Evolutionary conservation across 73 alveolate genomes (phyloP), one percentile per base, ranked within the genome.

Genomic region (Paramecium sexaurelia): DNA sequence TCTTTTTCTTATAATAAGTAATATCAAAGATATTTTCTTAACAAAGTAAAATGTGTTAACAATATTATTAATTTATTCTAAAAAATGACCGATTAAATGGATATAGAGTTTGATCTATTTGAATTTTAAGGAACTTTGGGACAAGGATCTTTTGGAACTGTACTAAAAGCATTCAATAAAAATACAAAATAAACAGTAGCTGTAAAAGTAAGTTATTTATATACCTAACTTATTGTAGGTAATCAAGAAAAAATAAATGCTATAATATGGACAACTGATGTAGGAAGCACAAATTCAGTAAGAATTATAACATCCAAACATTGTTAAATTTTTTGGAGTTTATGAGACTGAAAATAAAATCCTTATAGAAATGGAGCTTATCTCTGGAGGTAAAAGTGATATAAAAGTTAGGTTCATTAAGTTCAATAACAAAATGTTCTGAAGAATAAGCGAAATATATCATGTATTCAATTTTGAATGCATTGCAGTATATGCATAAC

Each of bases 111-210:
- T 11, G 89, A 92, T 56, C 55, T 73, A 41, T 89, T 92, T 73
- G 89, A 91, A 92, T 92, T 85, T 75, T 55, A 86, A 51, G 94
- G 92, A 55, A 85, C 47, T 27, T 68, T 95, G 26, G 98, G 98
- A n/a, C 85, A 84, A 43, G 98, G 98, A 10, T 92, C 97, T 10
- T 95, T 93, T 78, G 98, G 98, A 8, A 91, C 69, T 75, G 98
- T 95, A 55, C 91, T 95, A 19, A 91, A 95, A 83, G 98, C 96
- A 9, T 55, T 87, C 19, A 94, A 93, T 73, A 84, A 88, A 43
- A 73, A 85, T 40, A 93, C 95, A 22, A 93, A 88, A 8, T 36
- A 75, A 61, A 91, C 71, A 73, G 84, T 89, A 17, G 98, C 98
- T 75, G 95, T 95, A 1, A 95, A 95, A 92, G 94, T 88, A 87